Base-by-base conservation (phyloP, 208 protist species). In the Trypanosoma vivax region DNA sequence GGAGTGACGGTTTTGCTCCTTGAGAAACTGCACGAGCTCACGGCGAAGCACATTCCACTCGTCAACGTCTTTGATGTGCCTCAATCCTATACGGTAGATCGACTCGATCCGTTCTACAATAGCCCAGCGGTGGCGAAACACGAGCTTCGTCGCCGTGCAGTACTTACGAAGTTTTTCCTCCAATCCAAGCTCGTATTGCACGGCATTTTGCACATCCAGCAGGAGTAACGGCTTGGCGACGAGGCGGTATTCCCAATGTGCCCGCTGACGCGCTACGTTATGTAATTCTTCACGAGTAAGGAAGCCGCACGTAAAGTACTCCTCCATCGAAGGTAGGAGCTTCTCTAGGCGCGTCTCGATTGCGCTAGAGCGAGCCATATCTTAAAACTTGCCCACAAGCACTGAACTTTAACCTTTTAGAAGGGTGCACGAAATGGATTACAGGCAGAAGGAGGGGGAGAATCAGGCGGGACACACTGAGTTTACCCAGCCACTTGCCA, bases 291-390 rank as follows among this genome's bases (percentile, higher is more conserved):
- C 61, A 24, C 70, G 75, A 0, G 75, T 84, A 23, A 94, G 74
- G 50, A 91, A 85, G 31, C 87, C 87, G 50, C 70, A 73, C 28
- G 79, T 76, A 67, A 81, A 94, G 73, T 83, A 90, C 70, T 94
- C 87, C 47, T 94, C 83, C 33, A 91, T 37, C 21, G 83, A 66
- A 3, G 87, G 87, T 21, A 88, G 62, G 27, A 89, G 71, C 73
- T 87, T 88, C 73, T 94, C 83, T 21, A 94, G 67, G 38, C 87
- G 74, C 9, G 87, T 94, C 50, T 94, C 83, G 59, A 94, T 86
- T 19, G 87, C 87, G 40, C 67, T 78, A 59, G 83, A 65, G 60
- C 87, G 87, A 14, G 87, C 60, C 87, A 94, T 94, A 14, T 10
- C 19, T 55, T 50, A 28, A 10, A 6, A 46, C 13, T n/a, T n/a